Percentiles rank a stretch among this genome's conserved stretches.
Conservation (phyloP, 371 early-diverging fungal genomes). For the Dipsacomyces acuminosporus region DNA sequence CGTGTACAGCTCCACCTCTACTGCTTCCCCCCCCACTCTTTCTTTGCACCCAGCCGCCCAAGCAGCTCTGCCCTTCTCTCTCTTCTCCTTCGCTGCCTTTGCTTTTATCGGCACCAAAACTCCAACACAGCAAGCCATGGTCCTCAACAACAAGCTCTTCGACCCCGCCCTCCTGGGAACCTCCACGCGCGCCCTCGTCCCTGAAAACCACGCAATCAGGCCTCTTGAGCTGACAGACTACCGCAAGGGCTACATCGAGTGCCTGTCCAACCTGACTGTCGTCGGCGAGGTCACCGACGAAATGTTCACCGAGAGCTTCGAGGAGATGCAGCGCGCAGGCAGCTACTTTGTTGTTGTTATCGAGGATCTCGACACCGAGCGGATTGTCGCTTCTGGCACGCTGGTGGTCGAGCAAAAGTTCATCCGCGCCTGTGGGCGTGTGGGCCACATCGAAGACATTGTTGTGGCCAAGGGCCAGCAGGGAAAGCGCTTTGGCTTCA, state of each 20-base stretch:
- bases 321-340: conserved; percentile 64
- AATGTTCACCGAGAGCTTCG: conserved; percentile 58
- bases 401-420: conserved; percentile 96
- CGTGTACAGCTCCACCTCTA: too few relatives aligned
- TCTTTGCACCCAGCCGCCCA: too few relatives aligned
- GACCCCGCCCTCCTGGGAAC: conserved; percentile 66
- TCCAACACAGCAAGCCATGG: conserved; percentile 17
- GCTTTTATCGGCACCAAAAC: background rate
- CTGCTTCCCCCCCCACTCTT: too few relatives aligned
- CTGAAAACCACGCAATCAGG: conserved; percentile 73
- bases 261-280: conserved; percentile 50
- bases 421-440: conserved; percentile 78
- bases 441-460: conserved; percentile 93
- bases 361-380: conserved; percentile 55
- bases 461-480: conserved; percentile 91
- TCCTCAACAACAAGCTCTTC: conserved; percentile 60
- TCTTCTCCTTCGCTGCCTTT: background rate
- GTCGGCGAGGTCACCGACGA: conserved; percentile 48
- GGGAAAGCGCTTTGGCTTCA: conserved; percentile 80
- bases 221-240: conserved; percentile 81
- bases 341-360: conserved; percentile 74
- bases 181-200: conserved; percentile 66
- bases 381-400: conserved; percentile 91
- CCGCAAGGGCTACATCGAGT: conserved; percentile 56
- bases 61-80: background rate